phyloP scores from a whole-genome alignment of 331 rosid species.

The Ulmus americana region DNA sequence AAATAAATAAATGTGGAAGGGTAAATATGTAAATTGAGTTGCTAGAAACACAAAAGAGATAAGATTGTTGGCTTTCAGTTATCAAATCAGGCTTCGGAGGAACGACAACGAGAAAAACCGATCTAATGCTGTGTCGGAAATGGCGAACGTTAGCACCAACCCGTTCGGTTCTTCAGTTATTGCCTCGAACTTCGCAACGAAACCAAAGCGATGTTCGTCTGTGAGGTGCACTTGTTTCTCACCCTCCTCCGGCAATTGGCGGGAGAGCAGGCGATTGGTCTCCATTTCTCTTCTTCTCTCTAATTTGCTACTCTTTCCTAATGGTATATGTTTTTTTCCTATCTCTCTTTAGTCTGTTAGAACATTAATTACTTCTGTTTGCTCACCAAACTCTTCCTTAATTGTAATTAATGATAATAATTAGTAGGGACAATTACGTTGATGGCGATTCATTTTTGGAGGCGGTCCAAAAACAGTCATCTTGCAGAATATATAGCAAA shows the following conservation, averaged over 20 bases:
- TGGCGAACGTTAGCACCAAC: conserved; percentile 40
- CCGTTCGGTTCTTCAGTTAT: conserved; percentile 17
- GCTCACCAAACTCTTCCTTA: not conserved
- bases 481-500: too few species aligned
- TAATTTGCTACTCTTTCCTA: conserved; percentile 42
- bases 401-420: not conserved
- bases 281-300: conserved; percentile 58
- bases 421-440: too few species aligned
- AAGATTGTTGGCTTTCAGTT: too few species aligned
- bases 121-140: not conserved
- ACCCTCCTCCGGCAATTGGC: conserved; percentile 42
- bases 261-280: conserved; percentile 57
- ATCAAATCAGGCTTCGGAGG: too few species aligned
- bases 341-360: not conserved
- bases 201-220: conserved; percentile 13
- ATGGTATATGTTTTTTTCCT: conserved; percentile 29
- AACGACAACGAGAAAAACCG: not conserved
- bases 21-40: not conserved
- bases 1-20: not conserved
- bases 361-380: not conserved
- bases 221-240: conserved; percentile 41
- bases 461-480: too few species aligned
- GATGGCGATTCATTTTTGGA: too few species aligned
- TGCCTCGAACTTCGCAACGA: not conserved
- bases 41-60: too few species aligned